Evolutionary conservation across 768 basidiomycete genomes (phyloP), one percentile per base, ranked within the genome.

Genomic region (Kwoniella heveanensis): DNA sequence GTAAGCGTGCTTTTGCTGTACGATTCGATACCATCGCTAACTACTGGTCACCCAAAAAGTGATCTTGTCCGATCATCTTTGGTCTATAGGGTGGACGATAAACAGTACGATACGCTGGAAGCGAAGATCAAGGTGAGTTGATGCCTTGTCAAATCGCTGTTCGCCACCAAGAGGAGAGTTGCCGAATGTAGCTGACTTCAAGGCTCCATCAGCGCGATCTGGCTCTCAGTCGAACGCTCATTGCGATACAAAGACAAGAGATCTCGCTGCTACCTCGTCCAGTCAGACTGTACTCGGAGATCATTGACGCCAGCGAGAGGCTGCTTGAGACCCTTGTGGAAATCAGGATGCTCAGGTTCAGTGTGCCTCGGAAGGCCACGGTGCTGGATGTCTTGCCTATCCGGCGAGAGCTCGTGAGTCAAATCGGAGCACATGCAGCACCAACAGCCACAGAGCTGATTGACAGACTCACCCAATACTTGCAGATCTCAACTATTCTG

Each of bases 331-430:
- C 72, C 10, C 54, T 78, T 13, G 51, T 60, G 2, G 79, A 78
- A 55, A 69, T 80, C 49, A 55, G 76, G 32, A 57, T 66, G 22
- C 48, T 80, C 25, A 51, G 79, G 26, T 75, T 77, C 24, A 69
- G 70, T 53, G 71, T 80, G 4, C 79, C 79, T 1, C 39, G 79
- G n/a, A 66, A 74, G 57, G 77, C 71, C 24, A 76, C 76, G 0
- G 79, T 80, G 1, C 58, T 80, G 29, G 77, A 78, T 54, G 77
- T 80, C 12, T 50, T 80, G 30, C 77, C 77, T 2, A 59, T 80
- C 19, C 69, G 79, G 9, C 67, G 74, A 13, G 76, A 76, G 60
- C 26, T 78, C 25, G 74, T 73, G 48, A 64, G 72, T 66, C n/a
- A n/a, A n/a, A n/a, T n/a, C n/a, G n/a, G n/a, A n/a, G n/a, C n/a